Base-by-base conservation (phyloP, 1,139 yeast genomes). In the Suhomyces maxii region DNA sequence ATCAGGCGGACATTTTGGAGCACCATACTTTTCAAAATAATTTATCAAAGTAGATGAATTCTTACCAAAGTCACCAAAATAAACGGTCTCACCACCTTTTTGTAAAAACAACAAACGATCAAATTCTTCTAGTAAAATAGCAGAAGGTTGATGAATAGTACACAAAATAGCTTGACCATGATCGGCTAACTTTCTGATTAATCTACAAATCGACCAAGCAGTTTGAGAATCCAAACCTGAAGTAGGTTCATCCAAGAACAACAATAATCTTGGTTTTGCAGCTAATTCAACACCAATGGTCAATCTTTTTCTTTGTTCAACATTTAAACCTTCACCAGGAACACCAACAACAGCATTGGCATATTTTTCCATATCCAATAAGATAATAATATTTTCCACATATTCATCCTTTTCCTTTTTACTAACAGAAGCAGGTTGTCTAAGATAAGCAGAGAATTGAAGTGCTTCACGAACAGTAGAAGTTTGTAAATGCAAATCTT, bases 221-320 rank as follows among this genome's bases (percentile, higher is more conserved):
- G 53, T 47, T 34, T 52, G 53, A 6, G 59, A 56, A 37, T 56
- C 60, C 50, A 56, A 50, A 25, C 60, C 60, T 5, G 60, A 56
- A 10, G 60, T 56, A 13, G 59, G 59, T 45, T 56, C 60, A 36
- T 56, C 60, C 42, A 56, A 52, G 44, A 56, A 56, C 8, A 56
- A 37, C 38, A 56, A 47, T 39, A 56, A 47, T 35, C 48, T 46
- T 7, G 60, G 60, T 44, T 53, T 54, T n/a, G 60, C 60, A 14
- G 54, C 60, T 44, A 56, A 48, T 40, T 56, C 59, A 11, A 55
- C 58, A 32, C 55, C 59, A 33, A 56, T 56, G 7, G 58, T 56
- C 48, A 56, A 52, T 36, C 56, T 47, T 46, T 55, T 56, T 18
- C 59, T 50, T 36, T 52, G 55, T 31, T 52, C 55, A 28, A 52